A percentile compares a stretch with the other conserved stretches of the same genome.
Conservation (phyloP, 306 rosid species). For the Mucuna pruriens region DNA sequence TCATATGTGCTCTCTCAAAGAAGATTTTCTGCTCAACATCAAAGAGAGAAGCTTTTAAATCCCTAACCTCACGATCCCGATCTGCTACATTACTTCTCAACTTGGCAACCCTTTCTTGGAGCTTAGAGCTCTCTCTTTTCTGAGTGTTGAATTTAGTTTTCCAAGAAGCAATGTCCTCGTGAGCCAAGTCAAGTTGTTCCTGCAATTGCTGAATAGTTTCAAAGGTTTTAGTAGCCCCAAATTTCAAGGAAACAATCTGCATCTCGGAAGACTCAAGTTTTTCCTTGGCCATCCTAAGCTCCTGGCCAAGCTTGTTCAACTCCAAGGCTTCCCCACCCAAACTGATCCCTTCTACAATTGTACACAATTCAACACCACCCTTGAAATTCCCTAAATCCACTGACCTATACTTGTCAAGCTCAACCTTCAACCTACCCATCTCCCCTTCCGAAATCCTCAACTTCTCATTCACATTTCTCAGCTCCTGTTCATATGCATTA, state of each 20-base stretch:
- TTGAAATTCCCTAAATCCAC: conserved; percentile 25
- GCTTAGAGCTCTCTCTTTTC: conserved; percentile 66
- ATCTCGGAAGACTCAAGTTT: conserved; percentile 59
- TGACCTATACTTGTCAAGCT: conserved; percentile 51
- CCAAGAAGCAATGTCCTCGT: conserved; percentile 62
- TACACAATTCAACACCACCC: not conserved
- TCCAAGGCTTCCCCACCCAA: not conserved
- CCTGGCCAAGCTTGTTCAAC: conserved; percentile 41
- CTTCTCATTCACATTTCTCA: conserved; percentile 63
- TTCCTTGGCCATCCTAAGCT: conserved; percentile 55
- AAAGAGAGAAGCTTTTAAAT: conserved; percentile 65
- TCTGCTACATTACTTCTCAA: conserved; percentile 62
- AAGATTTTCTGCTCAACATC: conserved; percentile 77
- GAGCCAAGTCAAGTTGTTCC: conserved; percentile 62
- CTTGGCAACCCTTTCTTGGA: conserved; percentile 63
- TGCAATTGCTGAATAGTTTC: conserved; percentile 55
- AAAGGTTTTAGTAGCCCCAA: conserved; percentile 52
- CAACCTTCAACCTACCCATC: conserved; percentile 52
- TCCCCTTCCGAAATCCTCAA: conserved; percentile 58
- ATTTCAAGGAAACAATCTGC: conserved; percentile 55
- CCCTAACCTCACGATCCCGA: conserved; percentile 66
- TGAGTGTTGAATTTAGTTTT: conserved; percentile 62
- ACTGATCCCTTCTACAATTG: not conserved
- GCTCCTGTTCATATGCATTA: conserved; percentile 61
- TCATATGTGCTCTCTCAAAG: conserved; percentile 71